Evolutionary conservation across 1,284 basidiomycete species (phyloP), one percentile per base, ranked within the genome.

Genomic region (Naganishia liquefaciens): DNA sequence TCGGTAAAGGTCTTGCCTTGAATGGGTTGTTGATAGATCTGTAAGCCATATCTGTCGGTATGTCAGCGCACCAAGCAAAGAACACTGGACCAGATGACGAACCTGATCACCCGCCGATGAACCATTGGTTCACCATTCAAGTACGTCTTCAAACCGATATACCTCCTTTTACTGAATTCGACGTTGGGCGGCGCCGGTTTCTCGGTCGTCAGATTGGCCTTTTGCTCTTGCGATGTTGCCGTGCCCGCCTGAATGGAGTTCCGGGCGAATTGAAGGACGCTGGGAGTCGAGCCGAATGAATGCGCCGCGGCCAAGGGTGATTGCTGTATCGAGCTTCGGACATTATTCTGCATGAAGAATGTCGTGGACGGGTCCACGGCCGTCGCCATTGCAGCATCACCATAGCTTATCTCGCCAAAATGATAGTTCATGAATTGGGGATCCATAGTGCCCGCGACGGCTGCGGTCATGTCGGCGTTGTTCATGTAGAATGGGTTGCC

Each of bases 1-100:
- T 61, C 58, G 19, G 58, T 51, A 37, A 61, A 61, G 5, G 49
- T 51, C 27, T 52, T 61, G 5, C 58, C 58, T n/a, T 61, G 58
- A n/a, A 50, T 27, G 3, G 58, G 58, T 15, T 61, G 58, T 21
- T 61, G 58, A 17, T 37, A 21, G 50, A 61, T 23, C n/a, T 61
- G 47, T 10, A 61, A 49, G 40, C 25, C 58, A 49, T 51, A 61
- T 27, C 58, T 61, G n/a, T 3, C 15, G 23, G 5, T 19, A 7
- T 9, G 28, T 61, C 19, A 51, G 47, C 23, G 21, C 21, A 5
- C 3, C 6, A 4, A 5, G 2, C 19, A 15, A 25, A 28, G 6
- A 5, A n/a, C 25, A 39, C 0, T 27, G 1, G 13, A 3, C 23
- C 23, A 42, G 11, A 25, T 17, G 28, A 28, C 55, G 28, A 7